These are phyloP conservation scores for Alternaria sp. DNA, from an alignment of 2,329 filamentous ascomycete genomes.

Conservation along the genomic window DNA sequence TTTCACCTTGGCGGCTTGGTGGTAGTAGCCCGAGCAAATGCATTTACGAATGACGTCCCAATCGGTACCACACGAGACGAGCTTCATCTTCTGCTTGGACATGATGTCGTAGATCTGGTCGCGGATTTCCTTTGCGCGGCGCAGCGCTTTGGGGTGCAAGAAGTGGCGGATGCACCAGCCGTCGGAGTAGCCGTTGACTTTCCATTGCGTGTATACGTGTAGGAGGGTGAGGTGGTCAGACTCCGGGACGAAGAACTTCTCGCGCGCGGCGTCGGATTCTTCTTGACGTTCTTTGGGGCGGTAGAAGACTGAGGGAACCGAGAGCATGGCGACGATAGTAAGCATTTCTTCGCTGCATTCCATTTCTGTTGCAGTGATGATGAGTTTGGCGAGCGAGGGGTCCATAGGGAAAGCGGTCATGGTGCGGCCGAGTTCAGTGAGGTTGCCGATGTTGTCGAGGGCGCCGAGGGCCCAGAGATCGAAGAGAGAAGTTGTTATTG, in stretches of 20 bases:
- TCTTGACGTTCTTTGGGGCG: constrained; percentile 95
- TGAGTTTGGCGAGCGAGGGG: constrained; percentile 88
- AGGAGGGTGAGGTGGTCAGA: constrained; percentile 95
- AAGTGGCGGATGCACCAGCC: constrained; percentile 94
- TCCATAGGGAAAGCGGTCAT: constrained; percentile 99
- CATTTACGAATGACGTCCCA: constrained; percentile 96
- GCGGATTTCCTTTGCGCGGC: constrained; percentile 89
- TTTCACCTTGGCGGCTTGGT: constrained; percentile 94
- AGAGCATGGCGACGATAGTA: constrained; percentile 97
- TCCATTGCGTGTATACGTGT: constrained; percentile 96
- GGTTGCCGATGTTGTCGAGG: constrained; percentile 88
- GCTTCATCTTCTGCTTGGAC: constrained; percentile 86
- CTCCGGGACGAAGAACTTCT: constrained; percentile 98
- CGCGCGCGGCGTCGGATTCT: constrained; percentile 90
- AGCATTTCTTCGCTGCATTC: constrained; percentile 97
- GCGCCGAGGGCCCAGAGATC: constrained; percentile 96
- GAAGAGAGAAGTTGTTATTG: constrained; percentile 95
- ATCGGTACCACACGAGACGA: constrained; percentile 90
- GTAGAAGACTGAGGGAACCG: constrained; percentile 95
- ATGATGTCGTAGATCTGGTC: constrained; percentile 95
- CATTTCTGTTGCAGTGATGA: constrained; percentile 90
- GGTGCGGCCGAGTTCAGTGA: constrained; percentile 83
- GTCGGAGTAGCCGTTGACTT: constrained; percentile 85
- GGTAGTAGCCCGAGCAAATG: constrained; percentile 97
- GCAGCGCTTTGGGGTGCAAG: constrained; percentile 90